Evolutionary conservation across 2,329 filamentous ascomycete genomes (phyloP), one percentile per base, ranked within the genome.

Genomic region (Apiospora koreana): DNA sequence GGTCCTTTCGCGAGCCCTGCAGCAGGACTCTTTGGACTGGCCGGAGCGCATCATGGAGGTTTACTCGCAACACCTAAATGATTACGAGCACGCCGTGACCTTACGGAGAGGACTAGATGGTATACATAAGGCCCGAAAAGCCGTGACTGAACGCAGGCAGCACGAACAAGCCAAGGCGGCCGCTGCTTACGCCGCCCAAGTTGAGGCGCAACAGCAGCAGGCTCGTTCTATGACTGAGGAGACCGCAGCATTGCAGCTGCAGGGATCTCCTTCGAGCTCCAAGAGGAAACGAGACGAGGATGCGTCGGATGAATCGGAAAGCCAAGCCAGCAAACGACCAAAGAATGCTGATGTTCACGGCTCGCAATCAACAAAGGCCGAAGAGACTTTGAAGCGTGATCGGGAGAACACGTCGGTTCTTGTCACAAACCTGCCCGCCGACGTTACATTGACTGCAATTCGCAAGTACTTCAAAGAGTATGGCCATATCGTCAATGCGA

Each of bases 401-500:
- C 91, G 96, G 54, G 96, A 99, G 78, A 93, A 98, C 80, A 92
- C 94, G 0, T 95, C 93, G 0, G 87, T 98, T 65, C 89, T 97
- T 68, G 91, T 97, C 4, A 91, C 88, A 67, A 93, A 94, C 74
- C 82, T 99, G 31, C 94, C 96, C 1, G 76, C 79, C 3, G 88
- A 92, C 69, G 88, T 91, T 0, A 90, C 90, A 0, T 90, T 94
- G 76, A 91, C 89, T 16, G 92, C 92, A 75, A 83, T 98, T 18
- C 90, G 92, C 70, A 93, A 97, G 79, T 98, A 97, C 79, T 98
- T 99, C 83, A 92, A 92, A 77, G 94, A 95, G 72, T 97, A 95
- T 76, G 96, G 96, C 16, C 91, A 90, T 50, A 92, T 98, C 77
- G 93, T 94, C 76, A 91, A 91, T 72, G 84, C 98, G 42, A 92